A percentile compares a stretch with the other conserved stretches of the same genome.
phyloP scores from a whole-genome alignment of 2,329 filamentous ascomycete species.

The Calonectria multiphialidica region DNA sequence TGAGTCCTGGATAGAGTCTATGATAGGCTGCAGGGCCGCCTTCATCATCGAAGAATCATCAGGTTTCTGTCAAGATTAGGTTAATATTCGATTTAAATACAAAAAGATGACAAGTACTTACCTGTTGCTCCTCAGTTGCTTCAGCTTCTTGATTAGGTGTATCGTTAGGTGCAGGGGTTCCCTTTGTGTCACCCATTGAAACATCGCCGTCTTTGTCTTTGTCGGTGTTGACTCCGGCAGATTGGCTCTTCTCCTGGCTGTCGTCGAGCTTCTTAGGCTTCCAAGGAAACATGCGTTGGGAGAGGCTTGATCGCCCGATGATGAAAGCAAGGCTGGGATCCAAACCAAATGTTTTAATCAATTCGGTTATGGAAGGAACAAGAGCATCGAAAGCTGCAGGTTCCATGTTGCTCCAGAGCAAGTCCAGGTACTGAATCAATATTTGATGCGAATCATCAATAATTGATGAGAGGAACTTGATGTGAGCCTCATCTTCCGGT shows the following conservation, averaged over 20 bases:
- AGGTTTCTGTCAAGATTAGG: conserved; percentile 45
- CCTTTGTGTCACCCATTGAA: conserved; percentile 57
- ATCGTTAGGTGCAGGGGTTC: conserved; percentile 41
- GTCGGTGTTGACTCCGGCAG: conserved; percentile 34
- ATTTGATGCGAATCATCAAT: conserved; percentile 91
- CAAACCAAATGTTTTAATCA: conserved; percentile 84
- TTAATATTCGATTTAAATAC: conserved; percentile 40
- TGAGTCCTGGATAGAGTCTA: conserved; percentile 73
- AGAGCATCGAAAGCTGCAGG: conserved; percentile 81
- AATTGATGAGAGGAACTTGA: conserved; percentile 90
- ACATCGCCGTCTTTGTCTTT: conserved; percentile 70
- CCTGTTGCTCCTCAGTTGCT: conserved; percentile 50
- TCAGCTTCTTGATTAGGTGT: conserved; percentile 42
- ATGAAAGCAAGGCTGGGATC: conserved; percentile 87
- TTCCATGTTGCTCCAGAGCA: conserved; percentile 84
- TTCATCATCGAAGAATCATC: conserved; percentile 49
- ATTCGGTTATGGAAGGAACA: conserved; percentile 79
- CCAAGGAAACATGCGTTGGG: conserved; percentile 69
- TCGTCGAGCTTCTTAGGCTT: conserved; percentile 49
- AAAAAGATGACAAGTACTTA: conserved; percentile 36
- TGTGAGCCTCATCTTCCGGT: conserved; percentile 79
- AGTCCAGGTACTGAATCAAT: conserved; percentile 88
- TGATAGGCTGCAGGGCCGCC: conserved; percentile 73
- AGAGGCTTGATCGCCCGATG: conserved; percentile 81
- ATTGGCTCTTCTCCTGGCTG: conserved; percentile 42